phyloP scores from a whole-genome alignment of 805 yeast species.

The Candida suzukii region DNA sequence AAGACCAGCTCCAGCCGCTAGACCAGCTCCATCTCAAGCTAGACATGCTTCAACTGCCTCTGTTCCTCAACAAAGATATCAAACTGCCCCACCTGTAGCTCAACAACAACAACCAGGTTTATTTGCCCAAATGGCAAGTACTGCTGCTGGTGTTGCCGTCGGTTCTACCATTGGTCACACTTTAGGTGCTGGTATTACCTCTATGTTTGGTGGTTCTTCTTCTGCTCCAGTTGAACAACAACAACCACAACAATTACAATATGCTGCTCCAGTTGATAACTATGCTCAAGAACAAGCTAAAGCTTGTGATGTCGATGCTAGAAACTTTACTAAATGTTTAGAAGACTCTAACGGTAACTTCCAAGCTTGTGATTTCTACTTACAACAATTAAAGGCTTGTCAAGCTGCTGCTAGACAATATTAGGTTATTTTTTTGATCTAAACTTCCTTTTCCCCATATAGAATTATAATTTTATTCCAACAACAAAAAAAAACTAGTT shows the following conservation, averaged over 20 bases:
- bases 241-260: conserved; percentile 27
- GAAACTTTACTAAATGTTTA: conserved; percentile 90
- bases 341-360: conserved; percentile 92
- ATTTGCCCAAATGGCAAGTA: conserved; percentile 95
- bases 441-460: too few relatives aligned
- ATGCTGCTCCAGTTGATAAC: conserved; percentile 58
- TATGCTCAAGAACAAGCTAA: conserved; percentile 28
- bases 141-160: conserved; percentile 99
- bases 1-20: conserved; percentile 38
- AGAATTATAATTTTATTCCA: too few relatives aligned
- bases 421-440: conserved; percentile 37
- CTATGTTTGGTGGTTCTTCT: conserved; percentile 79
- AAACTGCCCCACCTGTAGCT: conserved; percentile 42
- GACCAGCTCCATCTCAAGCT: conserved; percentile 39
- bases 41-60: conserved; percentile 80
- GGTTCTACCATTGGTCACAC: conserved; percentile 98
- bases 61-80: conserved; percentile 40
- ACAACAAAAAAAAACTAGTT: too few relatives aligned
- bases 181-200: conserved; percentile 86
- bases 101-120: conserved; percentile 72
- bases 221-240: conserved; percentile 39
- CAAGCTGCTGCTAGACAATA: conserved; percentile 87
- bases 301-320: conserved; percentile 87
- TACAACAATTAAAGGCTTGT: conserved; percentile 96
- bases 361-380: conserved; percentile 94